Conservation (phyloP, 1,284 basidiomycete genomes). For the Leccinum cinnamomeum region DNA sequence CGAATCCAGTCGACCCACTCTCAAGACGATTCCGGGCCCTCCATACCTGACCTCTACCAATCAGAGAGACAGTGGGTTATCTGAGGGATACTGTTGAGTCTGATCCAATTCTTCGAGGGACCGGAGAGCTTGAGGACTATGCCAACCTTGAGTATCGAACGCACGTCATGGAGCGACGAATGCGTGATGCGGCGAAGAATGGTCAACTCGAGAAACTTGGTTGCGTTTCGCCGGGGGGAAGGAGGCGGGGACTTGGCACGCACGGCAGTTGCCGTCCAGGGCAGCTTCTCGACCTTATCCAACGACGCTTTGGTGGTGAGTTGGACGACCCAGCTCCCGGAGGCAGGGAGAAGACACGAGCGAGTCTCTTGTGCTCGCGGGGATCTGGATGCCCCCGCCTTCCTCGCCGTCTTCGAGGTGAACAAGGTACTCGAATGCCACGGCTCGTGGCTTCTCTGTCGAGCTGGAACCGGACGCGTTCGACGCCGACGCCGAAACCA, state of each 20-base stretch:
- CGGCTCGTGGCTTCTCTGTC: constrained; percentile 75
- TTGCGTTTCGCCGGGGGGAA: constrained; percentile 35
- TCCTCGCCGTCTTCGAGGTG: constrained; percentile 62
- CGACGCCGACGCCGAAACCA: constrained; percentile 81
- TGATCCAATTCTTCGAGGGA: constrained; percentile 61
- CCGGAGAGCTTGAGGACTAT: constrained; percentile 81
- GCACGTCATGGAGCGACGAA: constrained; percentile 66
- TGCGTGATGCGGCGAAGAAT: constrained; percentile 67
- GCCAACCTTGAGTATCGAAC: constrained; percentile 77
- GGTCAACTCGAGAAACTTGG: constrained; percentile 54
- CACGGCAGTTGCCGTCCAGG: constrained; percentile 73
- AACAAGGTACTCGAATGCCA: constrained; percentile 76
- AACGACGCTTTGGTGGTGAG: constrained; percentile 68
- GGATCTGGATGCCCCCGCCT: constrained; percentile 41
- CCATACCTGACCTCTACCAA: too few relatives aligned
- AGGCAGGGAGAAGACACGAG: constrained; percentile 74
- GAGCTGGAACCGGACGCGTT: constrained; percentile 75
- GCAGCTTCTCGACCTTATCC: constrained; percentile 68
- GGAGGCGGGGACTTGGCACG: constrained; percentile 44
- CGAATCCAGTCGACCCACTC: too few relatives aligned
- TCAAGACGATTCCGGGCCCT: too few relatives aligned
- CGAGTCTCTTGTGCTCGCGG: constrained; percentile 65
- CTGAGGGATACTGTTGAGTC: constrained; percentile 83
- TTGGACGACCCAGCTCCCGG: constrained; percentile 91
- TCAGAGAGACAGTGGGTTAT: constrained; percentile 1